Conservation (phyloP, 2,329 filamentous ascomycete species). For the Colletotrichum liaoningense region DNA sequence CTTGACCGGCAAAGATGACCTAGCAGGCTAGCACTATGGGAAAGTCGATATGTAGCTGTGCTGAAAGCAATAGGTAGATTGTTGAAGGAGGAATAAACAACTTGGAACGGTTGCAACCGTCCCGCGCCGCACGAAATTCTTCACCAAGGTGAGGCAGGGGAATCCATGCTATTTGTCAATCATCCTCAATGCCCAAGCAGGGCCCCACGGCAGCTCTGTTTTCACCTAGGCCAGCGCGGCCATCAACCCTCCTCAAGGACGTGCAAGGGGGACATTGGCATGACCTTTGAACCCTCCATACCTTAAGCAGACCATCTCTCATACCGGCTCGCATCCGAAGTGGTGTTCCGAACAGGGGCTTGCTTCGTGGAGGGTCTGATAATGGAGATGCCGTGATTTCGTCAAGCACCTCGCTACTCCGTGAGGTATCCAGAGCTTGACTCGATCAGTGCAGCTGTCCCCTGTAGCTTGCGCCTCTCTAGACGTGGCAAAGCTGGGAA, state of each 20-base stretch:
- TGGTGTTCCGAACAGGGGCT: background rate
- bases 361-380: background rate
- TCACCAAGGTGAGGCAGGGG: constrained; percentile 22
- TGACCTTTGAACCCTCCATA: constrained; percentile 9
- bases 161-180: constrained; percentile 35
- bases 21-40: no score
- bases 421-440: background rate
- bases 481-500: background rate
- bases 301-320: constrained; percentile 1
- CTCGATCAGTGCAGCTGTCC: background rate
- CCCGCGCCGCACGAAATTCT: constrained; percentile 2
- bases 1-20: background rate
- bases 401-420: background rate
- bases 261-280: constrained; percentile 15
- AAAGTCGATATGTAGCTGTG: background rate
- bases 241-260: constrained; percentile 1
- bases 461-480: background rate
- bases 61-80: background rate
- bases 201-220: constrained; percentile 6
- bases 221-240: background rate
- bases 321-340: constrained; percentile 14
- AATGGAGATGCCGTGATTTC: background rate
- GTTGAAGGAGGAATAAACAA: constrained; percentile 11
- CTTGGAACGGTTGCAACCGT: constrained; percentile 4
- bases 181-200: background rate